These are phyloP conservation scores for Candida patagonica DNA, from an alignment of 805 yeast species.

Conservation along the genomic window DNA sequence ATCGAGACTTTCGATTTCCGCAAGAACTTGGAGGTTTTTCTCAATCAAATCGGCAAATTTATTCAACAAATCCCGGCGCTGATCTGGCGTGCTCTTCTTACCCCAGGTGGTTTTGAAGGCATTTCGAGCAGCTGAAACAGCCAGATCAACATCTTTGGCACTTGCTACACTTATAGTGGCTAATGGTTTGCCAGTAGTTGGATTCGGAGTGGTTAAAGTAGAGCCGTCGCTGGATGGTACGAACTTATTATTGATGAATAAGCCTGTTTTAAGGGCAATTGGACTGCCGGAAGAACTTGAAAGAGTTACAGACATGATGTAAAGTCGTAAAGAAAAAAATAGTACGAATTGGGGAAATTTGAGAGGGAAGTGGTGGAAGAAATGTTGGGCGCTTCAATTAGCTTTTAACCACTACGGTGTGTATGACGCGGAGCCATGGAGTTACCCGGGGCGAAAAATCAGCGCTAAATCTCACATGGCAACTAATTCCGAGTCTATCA, in stretches of 20 bases:
- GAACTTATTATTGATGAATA: constrained; percentile 73
- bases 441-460: too few relatives aligned
- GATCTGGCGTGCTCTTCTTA: constrained; percentile 22
- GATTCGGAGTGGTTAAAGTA: constrained; percentile 55
- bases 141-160: constrained; percentile 70
- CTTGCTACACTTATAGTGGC: constrained; percentile 65
- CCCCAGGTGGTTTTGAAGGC: constrained; percentile 63
- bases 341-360: too few relatives aligned
- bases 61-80: constrained; percentile 52
- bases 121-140: constrained; percentile 74
- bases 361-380: too few relatives aligned
- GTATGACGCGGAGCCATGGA: too few relatives aligned
- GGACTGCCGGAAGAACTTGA: too few relatives aligned
- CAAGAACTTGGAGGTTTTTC: constrained; percentile 57
- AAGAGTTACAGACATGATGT: too few relatives aligned
- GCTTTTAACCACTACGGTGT: too few relatives aligned
- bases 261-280: too few relatives aligned
- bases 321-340: too few relatives aligned
- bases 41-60: constrained; percentile 76
- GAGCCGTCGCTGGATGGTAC: constrained; percentile 50
- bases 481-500: too few relatives aligned
- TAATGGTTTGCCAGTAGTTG: constrained; percentile 66
- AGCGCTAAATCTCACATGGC: too few relatives aligned
- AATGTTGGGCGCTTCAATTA: too few relatives aligned
- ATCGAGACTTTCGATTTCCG: constrained; percentile 77